phyloP scores from a whole-genome alignment of 495 filamentous ascomycete genomes.

The Neurospora tetrasperma region DNA sequence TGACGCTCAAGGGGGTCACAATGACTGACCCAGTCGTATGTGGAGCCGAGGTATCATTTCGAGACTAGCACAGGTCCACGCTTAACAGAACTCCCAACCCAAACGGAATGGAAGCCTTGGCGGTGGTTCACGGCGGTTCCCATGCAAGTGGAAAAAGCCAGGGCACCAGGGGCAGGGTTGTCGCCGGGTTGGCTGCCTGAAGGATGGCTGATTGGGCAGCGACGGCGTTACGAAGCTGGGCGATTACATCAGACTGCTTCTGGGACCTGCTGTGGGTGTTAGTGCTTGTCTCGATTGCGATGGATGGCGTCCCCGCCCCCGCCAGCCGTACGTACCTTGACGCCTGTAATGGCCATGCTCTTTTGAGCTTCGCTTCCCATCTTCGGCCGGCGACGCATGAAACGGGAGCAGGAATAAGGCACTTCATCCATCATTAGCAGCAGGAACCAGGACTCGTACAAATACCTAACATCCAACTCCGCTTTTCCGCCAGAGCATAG shows the following conservation, averaged over 20 bases:
- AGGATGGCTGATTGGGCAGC: constrained; percentile 20
- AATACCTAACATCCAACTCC: not conserved
- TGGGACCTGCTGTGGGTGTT: not conserved
- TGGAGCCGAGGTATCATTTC: not conserved
- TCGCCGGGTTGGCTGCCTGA: constrained; percentile 16
- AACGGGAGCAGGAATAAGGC: not conserved
- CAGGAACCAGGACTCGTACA: not conserved
- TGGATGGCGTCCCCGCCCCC: not conserved
- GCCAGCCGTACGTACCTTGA: not conserved
- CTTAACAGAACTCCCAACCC: not conserved
- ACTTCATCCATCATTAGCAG: not conserved
- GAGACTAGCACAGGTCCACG: not conserved
- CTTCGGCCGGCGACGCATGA: not conserved
- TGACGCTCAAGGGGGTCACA: not conserved
- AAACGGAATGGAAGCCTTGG: not conserved
- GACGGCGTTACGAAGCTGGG: constrained; percentile 17
- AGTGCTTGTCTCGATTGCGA: not conserved
- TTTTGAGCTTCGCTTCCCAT: not conserved
- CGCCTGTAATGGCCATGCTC: not conserved
- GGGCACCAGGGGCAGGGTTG: not conserved
- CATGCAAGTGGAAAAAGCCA: not conserved
- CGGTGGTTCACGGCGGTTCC: not conserved
- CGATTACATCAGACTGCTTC: constrained; percentile 17
- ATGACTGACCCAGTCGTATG: not conserved
- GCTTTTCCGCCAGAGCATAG: not conserved